phyloP scores from a whole-genome alignment of 2,329 filamentous ascomycete genomes.

The Xylaria sp. region DNA sequence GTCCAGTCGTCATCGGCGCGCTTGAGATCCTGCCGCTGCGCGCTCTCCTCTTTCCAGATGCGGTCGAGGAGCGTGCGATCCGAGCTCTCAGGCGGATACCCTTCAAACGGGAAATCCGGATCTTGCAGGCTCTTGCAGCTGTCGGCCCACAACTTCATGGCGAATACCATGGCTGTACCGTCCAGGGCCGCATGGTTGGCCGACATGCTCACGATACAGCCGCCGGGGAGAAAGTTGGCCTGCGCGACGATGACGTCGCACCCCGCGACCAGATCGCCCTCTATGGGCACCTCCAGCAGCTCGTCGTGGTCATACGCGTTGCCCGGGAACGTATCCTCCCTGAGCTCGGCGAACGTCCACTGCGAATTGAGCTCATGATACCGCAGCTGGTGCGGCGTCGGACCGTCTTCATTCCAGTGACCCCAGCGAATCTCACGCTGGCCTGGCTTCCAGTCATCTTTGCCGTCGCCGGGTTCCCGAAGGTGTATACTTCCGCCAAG shows the following conservation, averaged over 20 bases:
- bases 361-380: conserved; percentile 38
- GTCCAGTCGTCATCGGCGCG: not conserved
- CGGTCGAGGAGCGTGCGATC: not conserved
- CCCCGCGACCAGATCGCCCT: not conserved
- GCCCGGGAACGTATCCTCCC: conserved; percentile 38
- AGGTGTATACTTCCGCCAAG: conserved; percentile 35
- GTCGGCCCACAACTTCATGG: conserved; percentile 31
- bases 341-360: conserved; percentile 31
- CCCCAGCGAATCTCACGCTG: conserved; percentile 40
- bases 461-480: conserved; percentile 5
- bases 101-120: not conserved
- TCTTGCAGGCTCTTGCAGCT: conserved; percentile 20
- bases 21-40: not conserved
- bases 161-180: conserved; percentile 11
- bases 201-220: conserved; percentile 29
- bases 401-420: not conserved
- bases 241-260: conserved; percentile 37
- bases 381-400: conserved; percentile 54
- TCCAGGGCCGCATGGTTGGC: conserved; percentile 30
- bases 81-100: not conserved
- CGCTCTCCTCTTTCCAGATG: not conserved
- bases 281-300: conserved; percentile 22
- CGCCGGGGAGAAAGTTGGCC: conserved; percentile 40
- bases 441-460: conserved; percentile 35
- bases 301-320: conserved; percentile 35